Evolutionary conservation across 2,329 filamentous ascomycete species (phyloP), one percentile per base, ranked within the genome.

Genomic region (Delphinella strobiligena): DNA sequence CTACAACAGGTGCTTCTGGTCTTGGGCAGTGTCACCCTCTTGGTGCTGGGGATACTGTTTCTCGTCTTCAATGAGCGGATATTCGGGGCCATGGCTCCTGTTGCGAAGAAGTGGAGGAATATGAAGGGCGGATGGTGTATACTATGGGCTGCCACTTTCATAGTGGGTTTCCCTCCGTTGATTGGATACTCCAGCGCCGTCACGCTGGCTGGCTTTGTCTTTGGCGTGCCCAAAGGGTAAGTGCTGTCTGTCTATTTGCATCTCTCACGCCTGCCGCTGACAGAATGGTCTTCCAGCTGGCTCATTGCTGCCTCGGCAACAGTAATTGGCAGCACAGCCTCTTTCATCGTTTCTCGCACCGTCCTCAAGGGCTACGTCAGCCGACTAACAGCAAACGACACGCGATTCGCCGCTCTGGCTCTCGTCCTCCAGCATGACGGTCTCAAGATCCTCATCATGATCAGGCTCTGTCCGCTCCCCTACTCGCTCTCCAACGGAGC

Each of bases 401-500:
- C 78, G 56, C 75, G 88, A 38, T 98, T 98, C 58, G 77, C 91
- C 8, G 91, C 91, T 4, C 72, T 98, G 18, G 76, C 83, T 16
- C 73, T 95, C 52, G 91, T 91, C 5, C 68, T 98, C 45, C 86
- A 93, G 48, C 80, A 84, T 54, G 91, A 98, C 54, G 91, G 91
- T 1, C 61, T 98, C 37, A 82, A 86, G 52, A 78, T 96, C 39
- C 71, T 98, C 34, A 80, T 85, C 46, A 93, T 91, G 73, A 91
- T 98, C 51, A 76, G 91, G 19, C 73, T 96, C 47, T 96, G 89
- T 54, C 91, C 91, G 2, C 59, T 98, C 44, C 91, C 91, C 11
- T 98, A 93, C 59, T 91, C 83, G 38, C 67, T 96, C 49, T 88
- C 83, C 55, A 98, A 98, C 56, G 91, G 87, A 37, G 93, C 93